phyloP scores from a whole-genome alignment of 2,329 filamentous ascomycete species.

The Botrytis fabae region DNA sequence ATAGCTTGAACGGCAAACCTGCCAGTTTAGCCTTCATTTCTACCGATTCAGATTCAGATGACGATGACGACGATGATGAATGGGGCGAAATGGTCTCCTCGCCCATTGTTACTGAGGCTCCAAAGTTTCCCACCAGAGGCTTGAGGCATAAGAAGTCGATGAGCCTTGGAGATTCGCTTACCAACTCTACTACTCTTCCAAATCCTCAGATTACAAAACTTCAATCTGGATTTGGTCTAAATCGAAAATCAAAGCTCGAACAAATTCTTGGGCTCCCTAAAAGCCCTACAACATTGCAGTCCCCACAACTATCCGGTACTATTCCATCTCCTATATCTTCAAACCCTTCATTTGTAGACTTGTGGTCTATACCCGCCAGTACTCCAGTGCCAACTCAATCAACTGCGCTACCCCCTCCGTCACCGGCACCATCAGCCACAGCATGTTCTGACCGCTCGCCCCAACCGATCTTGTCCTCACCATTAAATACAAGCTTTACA shows the following conservation, averaged over 20 bases:
- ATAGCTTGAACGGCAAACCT: slow-evolving; percentile 7
- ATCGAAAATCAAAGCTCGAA: neutral
- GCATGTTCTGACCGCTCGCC: neutral
- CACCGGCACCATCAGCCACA: neutral
- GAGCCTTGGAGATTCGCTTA: slow-evolving; percentile 25
- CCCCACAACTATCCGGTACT: neutral
- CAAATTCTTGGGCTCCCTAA: neutral
- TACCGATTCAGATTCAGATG: neutral
- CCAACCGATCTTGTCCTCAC: neutral
- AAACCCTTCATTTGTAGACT: neutral
- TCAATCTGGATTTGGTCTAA: slow-evolving; percentile 21
- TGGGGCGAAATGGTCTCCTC: slow-evolving; percentile 45
- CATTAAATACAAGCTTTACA: slow-evolving; percentile 3
- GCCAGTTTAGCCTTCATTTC: slow-evolving; percentile 2
- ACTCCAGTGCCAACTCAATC: neutral
- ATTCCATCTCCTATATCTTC: neutral
- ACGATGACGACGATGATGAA: slow-evolving; percentile 36
- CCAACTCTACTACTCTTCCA: slow-evolving; percentile 1
- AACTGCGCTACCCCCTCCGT: neutral
- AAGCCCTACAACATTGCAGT: neutral
- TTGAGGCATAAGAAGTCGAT: slow-evolving; percentile 33
- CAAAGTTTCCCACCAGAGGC: slow-evolving; percentile 13
- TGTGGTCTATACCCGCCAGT: neutral
- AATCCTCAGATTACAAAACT: slow-evolving; percentile 21
- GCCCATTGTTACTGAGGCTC: slow-evolving; percentile 31